A percentile compares a stretch with the other conserved stretches of the same genome.
These are phyloP conservation scores for Neohortaea acidophila DNA, from an alignment of 495 filamentous ascomycete species.

Conservation along the genomic window DNA sequence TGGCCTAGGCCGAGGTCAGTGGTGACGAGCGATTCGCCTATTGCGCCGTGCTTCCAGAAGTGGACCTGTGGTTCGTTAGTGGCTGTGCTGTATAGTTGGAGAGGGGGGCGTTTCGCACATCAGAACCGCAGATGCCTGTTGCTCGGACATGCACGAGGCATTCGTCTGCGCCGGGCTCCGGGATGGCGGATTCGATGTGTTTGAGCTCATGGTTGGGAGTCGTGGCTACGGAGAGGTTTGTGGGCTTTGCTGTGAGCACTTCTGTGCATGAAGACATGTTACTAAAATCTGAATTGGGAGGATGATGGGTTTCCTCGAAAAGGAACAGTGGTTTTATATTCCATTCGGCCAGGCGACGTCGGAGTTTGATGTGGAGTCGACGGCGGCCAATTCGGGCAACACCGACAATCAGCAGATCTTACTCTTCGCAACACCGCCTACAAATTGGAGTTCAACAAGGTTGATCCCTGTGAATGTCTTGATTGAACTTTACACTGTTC, in stretches of 20 bases:
- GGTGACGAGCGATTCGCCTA: constrained; percentile 13
- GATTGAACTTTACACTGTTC: too few species aligned
- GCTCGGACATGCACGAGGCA: constrained; percentile 18
- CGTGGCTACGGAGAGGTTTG: constrained; percentile 17
- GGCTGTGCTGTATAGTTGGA: neutral
- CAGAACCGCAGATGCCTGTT: constrained; percentile 19
- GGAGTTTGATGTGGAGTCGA: too few species aligned
- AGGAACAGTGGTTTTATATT: too few species aligned
- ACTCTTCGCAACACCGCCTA: too few species aligned
- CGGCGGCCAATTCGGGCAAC: too few species aligned
- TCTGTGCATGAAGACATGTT: constrained; percentile 11
- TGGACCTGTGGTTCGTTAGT: constrained; percentile 3
- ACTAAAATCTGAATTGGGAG: too few species aligned
- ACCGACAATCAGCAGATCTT: too few species aligned
- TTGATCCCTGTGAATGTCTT: too few species aligned
- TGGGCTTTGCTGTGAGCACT: constrained; percentile 16
- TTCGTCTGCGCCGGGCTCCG: constrained; percentile 14
- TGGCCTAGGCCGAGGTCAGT: constrained; percentile 13
- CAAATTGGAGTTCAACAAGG: too few species aligned
- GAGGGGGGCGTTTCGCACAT: neutral
- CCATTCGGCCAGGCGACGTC: too few species aligned
- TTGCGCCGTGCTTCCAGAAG: constrained; percentile 19
- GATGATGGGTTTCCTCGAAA: too few species aligned
- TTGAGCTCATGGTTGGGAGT: constrained; percentile 17
- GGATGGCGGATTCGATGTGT: constrained; percentile 11